Base-by-base conservation (phyloP, 169 alveolate species). In the Amoebophrya sp. region DNA sequence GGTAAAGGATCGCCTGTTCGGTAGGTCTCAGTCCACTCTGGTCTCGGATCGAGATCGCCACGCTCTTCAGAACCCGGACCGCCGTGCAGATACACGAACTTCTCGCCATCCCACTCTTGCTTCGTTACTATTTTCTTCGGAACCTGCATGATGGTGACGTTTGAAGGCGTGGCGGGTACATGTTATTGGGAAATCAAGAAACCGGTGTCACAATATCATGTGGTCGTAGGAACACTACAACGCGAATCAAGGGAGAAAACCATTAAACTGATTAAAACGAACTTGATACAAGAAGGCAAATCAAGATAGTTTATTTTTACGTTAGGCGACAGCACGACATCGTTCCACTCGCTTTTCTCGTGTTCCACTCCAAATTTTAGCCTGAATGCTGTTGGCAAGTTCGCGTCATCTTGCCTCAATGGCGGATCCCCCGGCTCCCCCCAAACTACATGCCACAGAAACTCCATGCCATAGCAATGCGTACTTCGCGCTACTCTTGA, bases 401-500 rank as follows among this genome's bases (percentile, higher is more conserved):
- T 40, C 65, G 65, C 10, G 91, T 89, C 91, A 26, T 89, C 91
- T 23, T 41, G 41, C n/a, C 91, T 18, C 65, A 89, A 34, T 10
- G 91, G 91, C 76, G 53, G 91, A 38, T 89, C 91, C 36, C 76
- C 91, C 36, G 53, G 53, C 65, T 89, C 91, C 65, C 65, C 91
- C 76, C 41, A 89, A 3, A 89, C 53, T 34, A 89, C 91, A 34
- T 89, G 91, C 91, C 91, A 89, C 76, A 89, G 65, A 1, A 39
- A 41, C 91, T 89, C 91, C 39, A 89, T 40, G 76, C 91, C 41
- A 39, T 39, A 39, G 65, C 91, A 89, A 38, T 89, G 91, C 76
- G 91, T 89, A 76, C 53, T n/a, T 38, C 83, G 12, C 39, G 83
- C 83, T 10, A 65, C 83, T 26, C 83, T 29, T 6, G 83, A 65